Evolutionary conservation across 208 protist species (phyloP).

Genomic region (Trypanosoma theileri): DNA sequence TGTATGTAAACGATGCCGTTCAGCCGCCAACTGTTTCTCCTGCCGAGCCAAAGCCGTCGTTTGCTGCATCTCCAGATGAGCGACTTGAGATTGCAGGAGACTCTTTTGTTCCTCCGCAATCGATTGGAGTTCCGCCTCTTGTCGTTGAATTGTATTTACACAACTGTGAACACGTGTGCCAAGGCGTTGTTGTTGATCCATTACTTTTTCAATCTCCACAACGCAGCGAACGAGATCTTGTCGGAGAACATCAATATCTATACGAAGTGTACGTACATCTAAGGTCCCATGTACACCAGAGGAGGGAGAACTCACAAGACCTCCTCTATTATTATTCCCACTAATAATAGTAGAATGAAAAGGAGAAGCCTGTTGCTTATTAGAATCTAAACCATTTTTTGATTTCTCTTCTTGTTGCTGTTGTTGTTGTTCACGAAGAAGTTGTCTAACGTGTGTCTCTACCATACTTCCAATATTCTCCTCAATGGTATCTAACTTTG

Average conservation of each 20-base stretch:
- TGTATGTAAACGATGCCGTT: background rate
- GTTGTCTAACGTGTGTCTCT: background rate
- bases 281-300: background rate
- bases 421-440: constrained; percentile 6
- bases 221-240: constrained; percentile 39
- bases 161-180: constrained; percentile 8
- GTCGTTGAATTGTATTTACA: constrained; percentile 2
- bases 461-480: background rate
- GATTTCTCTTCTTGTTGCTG: background rate
- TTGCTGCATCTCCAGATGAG: background rate
- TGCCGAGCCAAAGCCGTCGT: background rate
- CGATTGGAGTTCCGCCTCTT: background rate
- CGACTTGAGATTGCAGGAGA: background rate
- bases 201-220: constrained; percentile 31
- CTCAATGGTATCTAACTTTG: background rate
- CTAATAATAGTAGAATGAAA: background rate
- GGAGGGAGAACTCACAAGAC: background rate
- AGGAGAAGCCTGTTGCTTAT: too few species aligned
- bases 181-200: constrained; percentile 35
- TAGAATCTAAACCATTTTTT: too few species aligned
- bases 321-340: background rate
- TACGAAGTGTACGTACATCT: constrained; percentile 11
- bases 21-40: constrained; percentile 1
- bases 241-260: constrained; percentile 19
- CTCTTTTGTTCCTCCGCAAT: constrained; percentile 5